Percentiles rank a stretch among this genome's conserved stretches.
Evolutionary conservation across 768 basidiomycete species (phyloP).

Genomic region (Boletus subcaerulescens): DNA sequence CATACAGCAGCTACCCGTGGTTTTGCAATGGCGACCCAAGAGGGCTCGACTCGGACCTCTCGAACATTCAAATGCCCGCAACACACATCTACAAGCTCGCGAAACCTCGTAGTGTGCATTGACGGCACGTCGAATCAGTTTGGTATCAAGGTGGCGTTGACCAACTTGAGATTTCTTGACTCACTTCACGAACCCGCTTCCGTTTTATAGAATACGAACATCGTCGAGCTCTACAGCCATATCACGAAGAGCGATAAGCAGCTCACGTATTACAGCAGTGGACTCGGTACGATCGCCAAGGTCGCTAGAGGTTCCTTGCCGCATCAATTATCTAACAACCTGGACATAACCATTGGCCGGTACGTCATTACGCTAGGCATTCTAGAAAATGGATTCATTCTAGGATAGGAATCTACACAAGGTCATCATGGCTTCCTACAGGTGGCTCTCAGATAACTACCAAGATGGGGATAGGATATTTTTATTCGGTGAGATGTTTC

Average conservation of each 20-base stretch:
- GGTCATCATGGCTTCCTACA: constrained; percentile 36
- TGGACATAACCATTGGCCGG: constrained; percentile 40
- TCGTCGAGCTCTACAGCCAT: constrained; percentile 39
- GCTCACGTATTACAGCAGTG: constrained; percentile 41
- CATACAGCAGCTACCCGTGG: not conserved
- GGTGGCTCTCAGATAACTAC: constrained; percentile 42
- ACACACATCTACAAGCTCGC: not conserved
- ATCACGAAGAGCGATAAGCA: constrained; percentile 34
- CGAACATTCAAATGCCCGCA: constrained; percentile 4
- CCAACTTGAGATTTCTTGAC: not conserved
- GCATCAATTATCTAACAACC: constrained; percentile 21
- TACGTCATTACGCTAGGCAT: constrained; percentile 10
- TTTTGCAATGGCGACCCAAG: constrained; percentile 6
- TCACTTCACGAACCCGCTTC: not conserved
- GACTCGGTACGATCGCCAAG: constrained; percentile 36
- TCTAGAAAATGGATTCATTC: not conserved
- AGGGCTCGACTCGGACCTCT: not conserved
- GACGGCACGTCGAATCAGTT: constrained; percentile 43
- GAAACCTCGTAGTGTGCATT: constrained; percentile 34
- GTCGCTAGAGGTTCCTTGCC: constrained; percentile 15
- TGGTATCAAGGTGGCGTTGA: constrained; percentile 27
- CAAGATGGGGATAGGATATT: constrained; percentile 37
- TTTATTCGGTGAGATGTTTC: constrained; percentile 35
- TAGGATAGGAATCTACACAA: constrained; percentile 34
- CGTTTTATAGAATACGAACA: constrained; percentile 38